These are phyloP conservation scores for Fusarium pseudoanthophilum DNA, from an alignment of 2,329 filamentous ascomycete species.

Conservation along the genomic window DNA sequence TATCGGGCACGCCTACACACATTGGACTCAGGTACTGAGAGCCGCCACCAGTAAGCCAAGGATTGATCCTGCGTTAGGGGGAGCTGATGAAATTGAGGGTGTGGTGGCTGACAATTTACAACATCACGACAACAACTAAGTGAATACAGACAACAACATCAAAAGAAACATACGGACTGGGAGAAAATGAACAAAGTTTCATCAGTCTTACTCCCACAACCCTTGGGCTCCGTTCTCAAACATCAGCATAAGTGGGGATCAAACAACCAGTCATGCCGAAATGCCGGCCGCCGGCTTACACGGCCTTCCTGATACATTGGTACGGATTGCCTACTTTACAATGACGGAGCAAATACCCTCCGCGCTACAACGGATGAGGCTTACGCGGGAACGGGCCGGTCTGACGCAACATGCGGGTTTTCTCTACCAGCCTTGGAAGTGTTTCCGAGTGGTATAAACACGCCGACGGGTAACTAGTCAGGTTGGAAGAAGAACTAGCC, in stretches of 20 bases:
- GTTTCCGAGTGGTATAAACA: constrained; percentile 10
- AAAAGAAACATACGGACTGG: background rate
- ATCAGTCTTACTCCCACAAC: background rate
- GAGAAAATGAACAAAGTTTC: background rate
- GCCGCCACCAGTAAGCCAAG: background rate
- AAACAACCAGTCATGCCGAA: background rate
- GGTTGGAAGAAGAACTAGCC: background rate
- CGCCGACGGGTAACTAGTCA: background rate
- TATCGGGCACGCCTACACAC: background rate
- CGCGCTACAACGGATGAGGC: constrained; percentile 8
- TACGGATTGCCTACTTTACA: background rate
- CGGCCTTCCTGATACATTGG: background rate
- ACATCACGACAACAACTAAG: background rate
- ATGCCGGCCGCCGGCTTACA: background rate
- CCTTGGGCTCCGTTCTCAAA: background rate
- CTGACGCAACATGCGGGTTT: constrained; percentile 4
- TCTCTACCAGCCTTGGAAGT: background rate
- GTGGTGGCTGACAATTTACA: background rate
- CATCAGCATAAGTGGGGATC: background rate
- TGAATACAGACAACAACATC: background rate
- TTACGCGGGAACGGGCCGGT: constrained; percentile 27
- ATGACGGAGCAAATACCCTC: background rate
- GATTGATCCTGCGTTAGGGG: background rate
- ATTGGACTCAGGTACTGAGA: background rate
- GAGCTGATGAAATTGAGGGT: background rate